Evolutionary conservation across 495 filamentous ascomycete species (phyloP).

Genomic region (Lindgomyces ingoldianus): DNA sequence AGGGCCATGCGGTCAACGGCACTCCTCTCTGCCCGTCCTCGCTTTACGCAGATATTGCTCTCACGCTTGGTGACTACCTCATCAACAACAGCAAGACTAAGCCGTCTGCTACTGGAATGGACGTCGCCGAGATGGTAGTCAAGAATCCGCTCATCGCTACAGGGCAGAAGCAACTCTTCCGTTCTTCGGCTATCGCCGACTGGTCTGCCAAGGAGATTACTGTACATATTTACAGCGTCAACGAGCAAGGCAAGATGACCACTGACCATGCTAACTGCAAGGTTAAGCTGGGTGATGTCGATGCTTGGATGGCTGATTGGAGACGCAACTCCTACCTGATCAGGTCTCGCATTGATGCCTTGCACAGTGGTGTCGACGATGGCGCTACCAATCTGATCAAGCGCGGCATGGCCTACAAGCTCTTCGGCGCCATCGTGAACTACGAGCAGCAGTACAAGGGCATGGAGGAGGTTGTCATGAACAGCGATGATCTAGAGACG

Average conservation of each 20-base stretch:
- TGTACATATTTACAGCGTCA: slow-evolving; percentile 24
- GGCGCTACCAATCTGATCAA: slow-evolving; percentile 49
- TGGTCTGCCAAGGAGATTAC: slow-evolving; percentile 24
- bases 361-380: slow-evolving; percentile 42
- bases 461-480: slow-evolving; percentile 75
- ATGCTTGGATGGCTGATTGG: slow-evolving; percentile 49
- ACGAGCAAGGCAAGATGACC: slow-evolving; percentile 50
- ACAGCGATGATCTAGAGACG: slow-evolving; percentile 70
- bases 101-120: slow-evolving; percentile 5
- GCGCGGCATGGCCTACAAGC: slow-evolving; percentile 73
- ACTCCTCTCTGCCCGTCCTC: slow-evolving; percentile 55
- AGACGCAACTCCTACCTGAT: slow-evolving; percentile 51
- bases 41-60: slow-evolving; percentile 69
- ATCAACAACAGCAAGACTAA: slow-evolving; percentile 15
- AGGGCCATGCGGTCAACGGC: slow-evolving; percentile 75
- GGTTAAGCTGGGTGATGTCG: slow-evolving; percentile 45
- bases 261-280: slow-evolving; percentile 55
- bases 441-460: slow-evolving; percentile 68
- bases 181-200: slow-evolving; percentile 33
- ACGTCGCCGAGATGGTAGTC: slow-evolving; percentile 59
- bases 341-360: slow-evolving; percentile 50
- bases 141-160: slow-evolving; percentile 64
- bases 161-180: slow-evolving; percentile 52
- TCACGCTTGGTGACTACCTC: slow-evolving; percentile 67
- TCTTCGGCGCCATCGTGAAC: slow-evolving; percentile 70